Evolutionary conservation across 1,284 basidiomycete genomes (phyloP), one percentile per base, ranked within the genome.

Genomic region (Inonotus hispidus): DNA sequence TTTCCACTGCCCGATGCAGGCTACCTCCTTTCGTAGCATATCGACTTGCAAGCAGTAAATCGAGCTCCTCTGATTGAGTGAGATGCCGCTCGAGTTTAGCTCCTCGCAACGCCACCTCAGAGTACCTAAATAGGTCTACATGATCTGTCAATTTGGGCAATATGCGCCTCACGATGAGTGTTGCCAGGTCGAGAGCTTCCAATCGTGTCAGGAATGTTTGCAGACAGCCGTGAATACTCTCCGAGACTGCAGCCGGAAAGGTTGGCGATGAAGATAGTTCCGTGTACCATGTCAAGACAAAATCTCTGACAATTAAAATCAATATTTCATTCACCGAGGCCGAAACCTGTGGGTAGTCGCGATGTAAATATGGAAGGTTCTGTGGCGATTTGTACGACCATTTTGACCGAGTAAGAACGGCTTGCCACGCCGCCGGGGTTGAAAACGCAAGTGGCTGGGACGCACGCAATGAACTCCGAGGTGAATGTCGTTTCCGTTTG

Each of bases 341-440:
- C 4, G 89, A 88, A 32, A 92, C 77, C 60, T 80, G 75, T 13
- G 82, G 83, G 52, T 83, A 83, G 37, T 82, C 79, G 35, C 86
- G 85, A 64, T 78, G 78, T 37, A 88, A 73, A 29, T 83, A 80
- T 1, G 85, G 78, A 27, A 86, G 77, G n/a, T 80, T 78, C 68
- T 84, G 85, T 1, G 82, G 82, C 10, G 79, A 77, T 68, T 78
- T 86, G 67, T 87, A 81, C 2, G 88, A 90, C 93, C 93, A 95
- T 70, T 88, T 83, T 8, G 88, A 89, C 27, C 92, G 83, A 45
- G 84, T 93, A 49, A 91, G 78, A 45, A 92, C 87, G 0, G 87
- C 91, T 69, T 93, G 89, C 93, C 93, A 95, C 45, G 93, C 92
- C 58, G 93, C 92, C 13, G 92, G 90, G 1, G 92, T 93, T 6